Base-by-base conservation (phyloP, 2,329 filamentous ascomycete genomes). In the Sclerotinia subarctica region DNA sequence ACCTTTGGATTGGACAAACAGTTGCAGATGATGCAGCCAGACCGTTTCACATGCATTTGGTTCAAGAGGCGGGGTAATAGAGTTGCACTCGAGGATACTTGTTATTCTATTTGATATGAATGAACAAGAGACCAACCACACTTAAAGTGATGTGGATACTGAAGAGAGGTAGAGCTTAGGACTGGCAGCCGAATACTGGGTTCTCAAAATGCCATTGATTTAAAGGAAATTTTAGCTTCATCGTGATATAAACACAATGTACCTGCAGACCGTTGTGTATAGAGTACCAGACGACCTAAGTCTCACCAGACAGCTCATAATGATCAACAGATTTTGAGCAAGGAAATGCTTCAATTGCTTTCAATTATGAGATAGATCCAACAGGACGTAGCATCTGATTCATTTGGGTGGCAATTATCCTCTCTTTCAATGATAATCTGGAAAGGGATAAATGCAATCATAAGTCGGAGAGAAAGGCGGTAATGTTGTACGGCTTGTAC, bases 1-100 rank as follows among this genome's bases (percentile, higher is more conserved):
- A 21, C 24, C 53, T 52, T 21, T 29, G 51, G 57, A 63, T 67
- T 67, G 65, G 65, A 62, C 29, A 63, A 52, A 58, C 8, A 53
- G 26, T 56, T 63, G 65, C 66, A 68, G 59, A 64, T 68, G 66
- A 68, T 68, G 66, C 66, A 68, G 59, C 49, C 59, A 64, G 66
- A 49, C 66, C 66, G 66, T 68, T 68, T 68, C 66, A 64, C 59
- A 57, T 56, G 66, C 66, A 68, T 64, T 32, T 29, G 32, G 26
- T 11, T 44, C 32, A 17, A 62, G 56, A 67, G 47, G 65, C 65
- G 65, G 56, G 56, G 65, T 63, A 67, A 67, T n/a, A 15, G n/a
- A 46, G 32, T 42, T 13, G 62, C 11, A 47, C 52, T 62, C 47
- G 21, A 67, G 19, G 24, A 66, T 38, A 15, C 21, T 24, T 47